phyloP scores from a whole-genome alignment of 345 rosid species.

The Sisymbrium irio region DNA sequence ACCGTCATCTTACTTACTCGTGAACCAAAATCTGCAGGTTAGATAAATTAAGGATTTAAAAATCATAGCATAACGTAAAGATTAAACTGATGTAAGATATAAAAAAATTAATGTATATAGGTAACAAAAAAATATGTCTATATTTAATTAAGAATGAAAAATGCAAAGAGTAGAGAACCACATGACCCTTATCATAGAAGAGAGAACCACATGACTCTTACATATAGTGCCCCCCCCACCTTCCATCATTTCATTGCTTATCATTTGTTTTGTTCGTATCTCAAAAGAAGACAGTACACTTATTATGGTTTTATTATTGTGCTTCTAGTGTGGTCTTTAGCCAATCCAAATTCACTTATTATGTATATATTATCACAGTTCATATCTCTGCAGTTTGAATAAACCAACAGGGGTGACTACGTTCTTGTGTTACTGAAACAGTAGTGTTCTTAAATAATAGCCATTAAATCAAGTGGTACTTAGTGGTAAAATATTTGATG shows the following conservation, averaged over 20 bases:
- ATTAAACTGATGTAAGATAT: neutral
- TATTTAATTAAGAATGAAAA: neutral
- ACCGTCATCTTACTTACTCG: neutral
- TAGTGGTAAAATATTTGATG: neutral
- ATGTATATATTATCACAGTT: neutral
- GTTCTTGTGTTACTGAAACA: too few species aligned
- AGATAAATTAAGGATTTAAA: neutral
- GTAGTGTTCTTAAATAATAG: neutral
- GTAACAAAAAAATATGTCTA: neutral
- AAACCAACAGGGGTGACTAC: neutral
- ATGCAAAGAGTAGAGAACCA: neutral
- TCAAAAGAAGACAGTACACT: constrained; percentile 1
- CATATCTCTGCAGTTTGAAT: neutral
- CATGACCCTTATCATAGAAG: neutral
- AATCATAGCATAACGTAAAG: too few species aligned
- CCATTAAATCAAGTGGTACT: neutral
- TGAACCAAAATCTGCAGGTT: neutral
- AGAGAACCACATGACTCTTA: constrained; percentile 15
- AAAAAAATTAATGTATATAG: neutral
- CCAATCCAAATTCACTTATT: neutral
- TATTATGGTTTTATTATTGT: neutral
- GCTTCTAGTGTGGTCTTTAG: neutral
- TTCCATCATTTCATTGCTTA: constrained; percentile 19
- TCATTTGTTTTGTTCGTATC: neutral
- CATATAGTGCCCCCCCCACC: neutral